Conservation (phyloP, 768 basidiomycete genomes). For the Leccinum variicolor region DNA sequence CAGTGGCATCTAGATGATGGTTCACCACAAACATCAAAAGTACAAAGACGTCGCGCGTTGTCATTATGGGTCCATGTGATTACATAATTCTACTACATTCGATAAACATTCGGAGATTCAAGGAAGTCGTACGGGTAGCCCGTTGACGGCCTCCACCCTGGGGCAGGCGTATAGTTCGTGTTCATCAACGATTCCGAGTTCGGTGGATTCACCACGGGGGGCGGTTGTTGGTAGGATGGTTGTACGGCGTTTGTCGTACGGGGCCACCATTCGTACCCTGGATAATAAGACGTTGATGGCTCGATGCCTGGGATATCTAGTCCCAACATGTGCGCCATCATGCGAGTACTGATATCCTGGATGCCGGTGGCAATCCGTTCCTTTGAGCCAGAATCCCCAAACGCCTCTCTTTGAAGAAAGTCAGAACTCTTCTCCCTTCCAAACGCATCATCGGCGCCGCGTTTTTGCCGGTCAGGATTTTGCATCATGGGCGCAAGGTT, state of each 20-base stretch:
- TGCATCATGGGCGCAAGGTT: constrained; percentile 35
- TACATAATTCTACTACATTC: constrained; percentile 27
- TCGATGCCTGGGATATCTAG: constrained; percentile 59
- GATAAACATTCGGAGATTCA: constrained; percentile 18
- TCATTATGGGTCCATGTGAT: constrained; percentile 33
- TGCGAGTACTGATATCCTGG: constrained; percentile 59
- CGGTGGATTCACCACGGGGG: constrained; percentile 3
- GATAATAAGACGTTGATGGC: constrained; percentile 48
- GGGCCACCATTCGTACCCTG: constrained; percentile 68
- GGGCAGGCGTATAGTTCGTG: constrained; percentile 14
- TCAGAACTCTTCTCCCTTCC: constrained; percentile 50
- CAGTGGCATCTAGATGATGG: constrained; percentile 19
- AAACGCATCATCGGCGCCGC: constrained; percentile 61
- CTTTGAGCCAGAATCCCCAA: constrained; percentile 25
- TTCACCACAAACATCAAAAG: constrained; percentile 8
- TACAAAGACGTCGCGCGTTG: constrained; percentile 9
- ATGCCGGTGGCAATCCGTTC: constrained; percentile 39
- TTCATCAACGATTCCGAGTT: constrained; percentile 8
- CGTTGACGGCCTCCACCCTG: constrained; percentile 21
- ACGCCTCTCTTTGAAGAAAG: constrained; percentile 41
- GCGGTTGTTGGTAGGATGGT: constrained; percentile 13
- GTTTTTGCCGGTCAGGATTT: constrained; percentile 48
- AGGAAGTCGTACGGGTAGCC: constrained; percentile 21
- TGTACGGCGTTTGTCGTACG: constrained; percentile 26
- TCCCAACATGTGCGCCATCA: constrained; percentile 74